Base-by-base conservation (phyloP, 805 yeast genomes). In the Candida anglica region DNA sequence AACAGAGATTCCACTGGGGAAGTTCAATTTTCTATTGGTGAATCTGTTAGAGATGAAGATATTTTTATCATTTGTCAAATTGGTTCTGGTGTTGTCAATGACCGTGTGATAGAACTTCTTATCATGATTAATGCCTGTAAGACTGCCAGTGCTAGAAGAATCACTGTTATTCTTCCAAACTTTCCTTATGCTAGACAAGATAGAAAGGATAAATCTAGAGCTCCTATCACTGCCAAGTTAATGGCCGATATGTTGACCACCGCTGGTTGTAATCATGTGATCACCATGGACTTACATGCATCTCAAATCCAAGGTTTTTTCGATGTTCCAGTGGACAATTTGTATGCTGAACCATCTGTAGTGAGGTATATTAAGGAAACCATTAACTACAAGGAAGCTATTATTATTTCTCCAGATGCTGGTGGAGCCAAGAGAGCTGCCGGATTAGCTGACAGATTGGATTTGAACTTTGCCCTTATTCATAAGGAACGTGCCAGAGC, bases 351-450 rank as follows among this genome's bases (percentile, higher is more conserved):
- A 60, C 93, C 93, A 34, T 73, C 80, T 44, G 89, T 83, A 21
- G 79, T 85, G 26, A 69, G 84, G 50, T 84, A 83, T 52, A 83
- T 85, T 31, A 73, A 71, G 40, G 89, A 81, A 44, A 69, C 73
- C 35, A 64, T 77, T 32, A 71, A 73, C 45, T 71, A 63, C 43
- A 60, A 74, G 27, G 73, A 82, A 30, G 75, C 86, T n/a, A 83
- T 84, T 34, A 77, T 85, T 35, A 77, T 85, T 13, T 85, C 93
- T 1, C 94, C 94, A 5, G 94, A 85, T 63, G 94, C 93, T 6
- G 94, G 94, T 56, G 94, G 94, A 42, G 93, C 93, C 38, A 85
- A 85, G 54, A 73, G 94, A 63, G 93, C 86, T n/a, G 93, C 93
- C 7, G 80, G 83, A 7, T 65, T 85, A 44, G 93, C 93, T 33